Evolutionary conservation across 2,329 filamentous ascomycete species (phyloP).

Genomic region (Penicillium sp.): DNA sequence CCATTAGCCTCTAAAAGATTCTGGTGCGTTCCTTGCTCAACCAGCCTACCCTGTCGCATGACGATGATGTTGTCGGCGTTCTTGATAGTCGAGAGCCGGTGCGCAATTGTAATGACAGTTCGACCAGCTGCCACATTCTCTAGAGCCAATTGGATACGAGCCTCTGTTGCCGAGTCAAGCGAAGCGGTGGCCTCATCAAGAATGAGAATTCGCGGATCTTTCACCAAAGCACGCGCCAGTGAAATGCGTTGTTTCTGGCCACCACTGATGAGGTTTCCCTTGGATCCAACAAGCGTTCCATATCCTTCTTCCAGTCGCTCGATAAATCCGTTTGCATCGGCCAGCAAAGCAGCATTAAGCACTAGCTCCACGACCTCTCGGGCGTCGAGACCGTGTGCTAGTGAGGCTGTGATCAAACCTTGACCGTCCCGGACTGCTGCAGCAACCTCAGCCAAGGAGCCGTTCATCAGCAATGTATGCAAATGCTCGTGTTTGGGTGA

Average conservation of each 20-base stretch:
- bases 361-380: conserved; percentile 48
- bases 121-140: conserved; percentile 64
- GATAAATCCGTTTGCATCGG: conserved; percentile 51
- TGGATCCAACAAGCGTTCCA: conserved; percentile 27
- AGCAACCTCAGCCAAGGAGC: conserved; percentile 47
- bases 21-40: conserved; percentile 47
- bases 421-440: conserved; percentile 46
- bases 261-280: conserved; percentile 44
- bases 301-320: conserved; percentile 50
- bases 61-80: conserved; percentile 49
- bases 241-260: conserved; percentile 93
- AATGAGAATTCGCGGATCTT: conserved; percentile 76
- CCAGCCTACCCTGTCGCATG: conserved; percentile 42
- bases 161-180: conserved; percentile 83
- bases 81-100: conserved; percentile 45
- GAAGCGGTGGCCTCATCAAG: conserved; percentile 89
- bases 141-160: conserved; percentile 78
- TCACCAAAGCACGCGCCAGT: conserved; percentile 77
- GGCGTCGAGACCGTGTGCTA: conserved; percentile 43
- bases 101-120: conserved; percentile 43
- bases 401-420: conserved; percentile 45
- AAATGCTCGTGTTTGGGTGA: conserved; percentile 17
- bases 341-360: conserved; percentile 51
- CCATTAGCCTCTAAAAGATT: conserved; percentile 36
- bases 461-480: conserved; percentile 42